These are phyloP conservation scores for Xylariaceae sp. DNA, from an alignment of 2,329 filamentous ascomycete genomes.

Conservation along the genomic window DNA sequence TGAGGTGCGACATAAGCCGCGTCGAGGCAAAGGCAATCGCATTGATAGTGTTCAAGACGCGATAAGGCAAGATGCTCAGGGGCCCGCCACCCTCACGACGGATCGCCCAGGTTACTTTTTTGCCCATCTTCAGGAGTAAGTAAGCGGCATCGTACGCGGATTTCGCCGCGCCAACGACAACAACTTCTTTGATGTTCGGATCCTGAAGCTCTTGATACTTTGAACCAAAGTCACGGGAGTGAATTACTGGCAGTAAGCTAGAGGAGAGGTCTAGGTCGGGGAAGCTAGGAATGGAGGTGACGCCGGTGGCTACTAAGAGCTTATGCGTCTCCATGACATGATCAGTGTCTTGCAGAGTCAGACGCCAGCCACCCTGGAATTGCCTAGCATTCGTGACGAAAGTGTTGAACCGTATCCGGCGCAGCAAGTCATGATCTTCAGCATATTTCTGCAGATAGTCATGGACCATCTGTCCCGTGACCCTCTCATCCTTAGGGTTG, in stretches of 20 bases:
- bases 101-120: constrained; percentile 27
- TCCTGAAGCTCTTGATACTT: constrained; percentile 15
- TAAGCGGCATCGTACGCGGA: constrained; percentile 28
- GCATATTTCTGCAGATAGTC: constrained; percentile 27
- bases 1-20: constrained; percentile 22
- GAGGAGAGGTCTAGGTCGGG: constrained; percentile 19
- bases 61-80: constrained; percentile 20
- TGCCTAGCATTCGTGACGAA: constrained; percentile 20
- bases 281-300: constrained; percentile 27
- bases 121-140: constrained; percentile 23
- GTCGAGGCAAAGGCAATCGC: constrained; percentile 23
- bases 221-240: constrained; percentile 22
- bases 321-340: constrained; percentile 24
- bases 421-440: constrained; percentile 25
- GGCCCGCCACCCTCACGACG: constrained; percentile 24
- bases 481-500: constrained; percentile 18
- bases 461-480: constrained; percentile 28
- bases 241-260: constrained; percentile 21
- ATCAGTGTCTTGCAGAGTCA: constrained; percentile 15
- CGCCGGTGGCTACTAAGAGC: constrained; percentile 31
- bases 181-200: constrained; percentile 14
- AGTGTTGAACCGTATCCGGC: constrained; percentile 25
- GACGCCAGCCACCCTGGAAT: constrained; percentile 16
- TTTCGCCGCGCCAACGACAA: constrained; percentile 27
- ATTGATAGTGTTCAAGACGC: constrained; percentile 20